Base-by-base conservation (phyloP, 306 rosid species). In the Urtica urens region DNA sequence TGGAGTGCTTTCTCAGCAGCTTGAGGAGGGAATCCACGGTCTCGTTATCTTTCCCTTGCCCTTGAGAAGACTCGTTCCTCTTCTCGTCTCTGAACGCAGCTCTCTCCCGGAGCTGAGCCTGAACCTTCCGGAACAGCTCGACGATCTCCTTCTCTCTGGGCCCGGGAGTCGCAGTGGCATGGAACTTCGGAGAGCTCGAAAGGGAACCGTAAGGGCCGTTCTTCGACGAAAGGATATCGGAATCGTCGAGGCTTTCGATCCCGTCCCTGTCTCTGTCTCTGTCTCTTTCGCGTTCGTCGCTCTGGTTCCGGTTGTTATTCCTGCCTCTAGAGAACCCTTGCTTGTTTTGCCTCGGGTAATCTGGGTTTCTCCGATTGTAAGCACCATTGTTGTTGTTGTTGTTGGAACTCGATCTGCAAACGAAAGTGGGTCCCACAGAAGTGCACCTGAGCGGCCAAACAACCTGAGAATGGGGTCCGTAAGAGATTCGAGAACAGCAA, bases 91-190 rank as follows among this genome's bases (percentile, higher is more conserved):
- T 90, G 48, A 13, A 66, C 9, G 85, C 70, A 42, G 81, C 80
- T 46, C 94, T 78, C 70, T 82, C 94, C 51, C 84, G 83, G 33
- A 90, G 72, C 66, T 79, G 92, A 52, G 85, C 85, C 73, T 85
- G 99, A 50, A 90, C 95, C 76, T 85, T 82, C 56, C 87, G 69
- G 62, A 90, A 90, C 51, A 90, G 80, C 70, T 82, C 99, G 30
- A 90, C 94, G 50, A 90, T 90, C 75, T 90, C 99, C 61, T 75
- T 90, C 74, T 90, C 99, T 62, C 86, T 85, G 5, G 93, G 75
- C 35, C 99, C 99, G 18, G 99, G 99, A 39, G 81, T 57, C 25
- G 95, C 72, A 46, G 85, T 79, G 44, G 92, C 69, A 53, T 78
- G 81, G 17, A 63, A 79, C 59, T 84, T 90, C 10, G 80, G 62